Evolutionary conservation across 2,329 filamentous ascomycete species (phyloP).

Genomic region (Thielaviopsis euricoi): DNA sequence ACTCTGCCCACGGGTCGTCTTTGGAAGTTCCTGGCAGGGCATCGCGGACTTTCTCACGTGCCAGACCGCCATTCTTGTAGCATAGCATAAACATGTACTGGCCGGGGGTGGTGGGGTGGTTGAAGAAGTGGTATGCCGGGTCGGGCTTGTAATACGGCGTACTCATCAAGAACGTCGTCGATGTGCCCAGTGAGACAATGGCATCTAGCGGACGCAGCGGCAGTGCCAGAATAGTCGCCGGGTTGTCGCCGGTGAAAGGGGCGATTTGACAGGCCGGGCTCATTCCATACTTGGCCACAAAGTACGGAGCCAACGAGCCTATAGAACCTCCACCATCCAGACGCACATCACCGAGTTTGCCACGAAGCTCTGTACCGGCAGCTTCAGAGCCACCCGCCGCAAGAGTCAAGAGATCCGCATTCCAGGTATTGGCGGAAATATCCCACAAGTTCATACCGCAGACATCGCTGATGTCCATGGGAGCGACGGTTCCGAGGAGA

Average conservation of each 20-base stretch:
- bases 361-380: slow-evolving; percentile 44
- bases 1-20: slow-evolving; percentile 53
- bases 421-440: slow-evolving; percentile 57
- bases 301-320: slow-evolving; percentile 64
- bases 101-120: slow-evolving; percentile 78
- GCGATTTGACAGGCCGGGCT: slow-evolving; percentile 55
- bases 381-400: slow-evolving; percentile 44
- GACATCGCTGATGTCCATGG: slow-evolving; percentile 85
- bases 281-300: slow-evolving; percentile 64
- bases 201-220: slow-evolving; percentile 78
- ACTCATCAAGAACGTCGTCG: slow-evolving; percentile 94
- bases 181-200: slow-evolving; percentile 88
- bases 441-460: slow-evolving; percentile 98
- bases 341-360: slow-evolving; percentile 66
- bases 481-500: slow-evolving; percentile 70
- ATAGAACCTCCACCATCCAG: slow-evolving; percentile 67
- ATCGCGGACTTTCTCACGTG: slow-evolving; percentile 79
- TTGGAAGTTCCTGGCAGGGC: slow-evolving; percentile 41
- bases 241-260: slow-evolving; percentile 92
- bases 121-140: slow-evolving; percentile 91
- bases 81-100: slow-evolving; percentile 99
- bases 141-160: slow-evolving; percentile 83
- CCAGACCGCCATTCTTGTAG: slow-evolving; percentile 95
- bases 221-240: slow-evolving; percentile 80
- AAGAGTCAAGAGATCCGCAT: slow-evolving; percentile 57